Base-by-base conservation (phyloP, 169 alveolate genomes). In the Cryptosporidium parvum region DNA sequence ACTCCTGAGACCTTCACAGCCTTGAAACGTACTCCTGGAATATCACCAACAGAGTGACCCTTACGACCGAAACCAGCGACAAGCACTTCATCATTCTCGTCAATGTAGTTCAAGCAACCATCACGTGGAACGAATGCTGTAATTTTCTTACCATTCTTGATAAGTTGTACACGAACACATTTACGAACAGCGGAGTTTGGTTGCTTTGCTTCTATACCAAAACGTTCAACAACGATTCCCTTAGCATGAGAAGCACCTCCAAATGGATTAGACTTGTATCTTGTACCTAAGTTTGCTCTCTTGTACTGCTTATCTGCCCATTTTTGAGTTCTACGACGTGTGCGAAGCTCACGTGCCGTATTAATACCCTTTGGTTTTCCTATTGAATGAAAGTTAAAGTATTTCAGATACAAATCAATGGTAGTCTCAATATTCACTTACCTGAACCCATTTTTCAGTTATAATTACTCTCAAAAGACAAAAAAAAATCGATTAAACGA, bases 121-220 rank as follows among this genome's bases (percentile, higher is more conserved):
- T 97, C 99, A 91, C 99, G 96, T 37, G 99, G 99, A 70, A 98
- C 99, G 96, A 97, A 98, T 56, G 99, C 99, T 45, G 99, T 97
- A 85, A 98, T 97, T 93, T 97, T 97, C 95, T 99, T 99, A 87
- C 99, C 99, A 95, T 98, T 98, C 94, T 99, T 99, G 95, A 98
- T 98, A 75, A 99, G 97, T 91, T 98, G 99, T 85, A 97, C 99
- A 91, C 99, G 98, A 59, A 98, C 99, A 95, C 99, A 98, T 97
- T 99, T 99, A 91, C 99, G 97, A 92, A 98, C 97, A 86, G 99
- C 99, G 61, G 99, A 99, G 98, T 99, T 99, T 48, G 99, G 99
- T 98, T 96, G 99, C 92, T 98, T 98, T 87, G 99, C 99, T 91
- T 98, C 99, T 69, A 98, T 98, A 85, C 99, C 99, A 59, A 98